phyloP scores from a whole-genome alignment of 441 rosid species.

The Populus hybrid region DNA sequence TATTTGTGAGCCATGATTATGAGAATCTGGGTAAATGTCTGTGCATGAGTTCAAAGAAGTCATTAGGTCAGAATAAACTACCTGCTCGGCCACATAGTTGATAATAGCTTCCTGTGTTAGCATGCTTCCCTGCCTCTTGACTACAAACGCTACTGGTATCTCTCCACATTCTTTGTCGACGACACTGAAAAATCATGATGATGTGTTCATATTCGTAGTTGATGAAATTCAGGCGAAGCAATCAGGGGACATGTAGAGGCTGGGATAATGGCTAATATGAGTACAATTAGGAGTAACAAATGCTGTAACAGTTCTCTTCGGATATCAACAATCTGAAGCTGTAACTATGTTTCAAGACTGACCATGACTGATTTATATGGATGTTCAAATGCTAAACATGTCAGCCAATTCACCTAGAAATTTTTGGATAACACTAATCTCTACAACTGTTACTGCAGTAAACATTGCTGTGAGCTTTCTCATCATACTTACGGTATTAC shows the following conservation, averaged over 20 bases:
- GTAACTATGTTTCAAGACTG: not conserved
- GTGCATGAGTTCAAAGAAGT: not conserved
- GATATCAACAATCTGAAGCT: not conserved
- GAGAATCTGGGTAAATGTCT: not conserved
- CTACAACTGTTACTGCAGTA: conserved; percentile 10
- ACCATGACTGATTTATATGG: not conserved
- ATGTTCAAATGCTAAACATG: not conserved
- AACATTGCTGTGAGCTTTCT: too few species aligned
- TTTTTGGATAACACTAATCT: not conserved
- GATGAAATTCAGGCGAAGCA: not conserved
- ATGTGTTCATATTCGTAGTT: not conserved
- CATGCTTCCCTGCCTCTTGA: conserved; percentile 45
- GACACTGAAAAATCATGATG: conserved; percentile 32
- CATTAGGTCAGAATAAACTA: conserved; percentile 7
- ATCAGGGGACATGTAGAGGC: not conserved
- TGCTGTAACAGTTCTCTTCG: not conserved
- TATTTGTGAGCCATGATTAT: not conserved
- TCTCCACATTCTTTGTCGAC: conserved; percentile 57
- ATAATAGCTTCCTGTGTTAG: conserved; percentile 51
- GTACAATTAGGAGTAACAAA: not conserved
- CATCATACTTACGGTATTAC: conserved; percentile 49
- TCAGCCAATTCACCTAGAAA: not conserved
- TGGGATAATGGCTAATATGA: not conserved
- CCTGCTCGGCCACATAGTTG: conserved; percentile 64
- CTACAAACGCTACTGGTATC: conserved; percentile 85